These are phyloP conservation scores for Paraconiothyrium sp. DNA, from an alignment of 2,329 filamentous ascomycete species.

Conservation along the genomic window DNA sequence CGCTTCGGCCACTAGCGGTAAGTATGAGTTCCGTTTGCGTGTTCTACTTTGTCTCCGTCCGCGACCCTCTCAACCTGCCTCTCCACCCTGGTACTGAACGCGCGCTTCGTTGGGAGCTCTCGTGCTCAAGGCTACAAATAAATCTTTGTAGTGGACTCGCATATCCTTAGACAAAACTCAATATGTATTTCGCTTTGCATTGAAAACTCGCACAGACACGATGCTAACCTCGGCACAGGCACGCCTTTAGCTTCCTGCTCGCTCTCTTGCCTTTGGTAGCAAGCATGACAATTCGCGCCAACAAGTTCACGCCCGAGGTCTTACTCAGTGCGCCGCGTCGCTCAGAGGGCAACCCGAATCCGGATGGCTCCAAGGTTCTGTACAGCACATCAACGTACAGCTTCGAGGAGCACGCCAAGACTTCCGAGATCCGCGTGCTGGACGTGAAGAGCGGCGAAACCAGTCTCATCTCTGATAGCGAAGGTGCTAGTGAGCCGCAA, in stretches of 20 bases:
- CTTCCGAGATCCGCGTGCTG: conserved; percentile 74
- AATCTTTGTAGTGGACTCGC: neutral
- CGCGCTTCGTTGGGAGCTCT: neutral
- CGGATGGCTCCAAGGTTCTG: conserved; percentile 69
- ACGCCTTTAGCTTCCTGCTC: conserved; percentile 10
- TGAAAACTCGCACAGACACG: neutral
- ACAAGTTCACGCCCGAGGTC: conserved; percentile 79
- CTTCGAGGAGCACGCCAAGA: conserved; percentile 77
- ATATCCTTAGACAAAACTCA: neutral
- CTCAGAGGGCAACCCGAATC: conserved; percentile 75
- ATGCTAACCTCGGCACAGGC: conserved; percentile 15
- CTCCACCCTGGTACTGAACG: conserved; percentile 3
- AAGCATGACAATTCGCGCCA: conserved; percentile 74
- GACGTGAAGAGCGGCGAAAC: conserved; percentile 74
- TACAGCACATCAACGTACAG: conserved; percentile 81
- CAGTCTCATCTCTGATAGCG: conserved; percentile 70
- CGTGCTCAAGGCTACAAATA: neutral
- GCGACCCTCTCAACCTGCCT: neutral
- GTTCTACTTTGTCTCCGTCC: neutral
- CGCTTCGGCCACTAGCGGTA: neutral
- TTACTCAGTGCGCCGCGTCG: conserved; percentile 79
- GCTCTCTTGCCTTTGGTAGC: conserved; percentile 3
- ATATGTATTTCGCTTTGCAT: conserved; percentile 1
- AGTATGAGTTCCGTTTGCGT: conserved; percentile 6
- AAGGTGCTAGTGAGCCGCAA: conserved; percentile 72